These are phyloP conservation scores for Paralagenidium karlingii DNA, from an alignment of 352 stramenopile genomes.

Conservation along the genomic window DNA sequence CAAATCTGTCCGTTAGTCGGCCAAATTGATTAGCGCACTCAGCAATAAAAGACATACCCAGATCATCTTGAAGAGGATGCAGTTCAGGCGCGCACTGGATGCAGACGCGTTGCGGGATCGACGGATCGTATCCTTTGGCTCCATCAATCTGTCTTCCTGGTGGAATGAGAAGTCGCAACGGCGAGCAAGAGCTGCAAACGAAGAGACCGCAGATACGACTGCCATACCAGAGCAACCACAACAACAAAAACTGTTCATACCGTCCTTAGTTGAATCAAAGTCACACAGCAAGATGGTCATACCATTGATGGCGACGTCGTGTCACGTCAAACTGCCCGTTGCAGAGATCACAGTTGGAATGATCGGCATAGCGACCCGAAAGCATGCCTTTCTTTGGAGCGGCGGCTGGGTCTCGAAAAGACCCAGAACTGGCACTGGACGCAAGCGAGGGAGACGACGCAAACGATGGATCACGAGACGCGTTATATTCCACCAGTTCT, in stretches of 20 bases:
- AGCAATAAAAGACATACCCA: no score
- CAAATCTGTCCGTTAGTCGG: no score
- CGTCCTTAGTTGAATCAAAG: not conserved
- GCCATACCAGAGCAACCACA: no score
- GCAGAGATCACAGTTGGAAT: constrained; percentile 58
- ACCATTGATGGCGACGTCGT: constrained; percentile 53
- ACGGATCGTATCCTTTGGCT: constrained; percentile 36
- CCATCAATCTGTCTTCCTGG: constrained; percentile 26
- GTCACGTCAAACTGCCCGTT: constrained; percentile 35
- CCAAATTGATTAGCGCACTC: no score
- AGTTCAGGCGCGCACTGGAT: constrained; percentile 32
- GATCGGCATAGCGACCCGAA: constrained; percentile 46
- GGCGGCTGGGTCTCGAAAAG: no score
- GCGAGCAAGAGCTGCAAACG: constrained; percentile 47
- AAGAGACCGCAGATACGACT: constrained; percentile 39
- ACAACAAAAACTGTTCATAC: no score
- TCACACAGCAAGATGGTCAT: no score
- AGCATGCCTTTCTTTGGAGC: constrained; percentile 27
- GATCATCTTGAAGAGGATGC: constrained; percentile 27
- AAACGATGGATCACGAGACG: no score
- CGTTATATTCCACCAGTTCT: constrained; percentile 38
- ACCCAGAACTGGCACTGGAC: no score
- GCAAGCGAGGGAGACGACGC: no score
- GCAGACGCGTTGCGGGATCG: constrained; percentile 39
- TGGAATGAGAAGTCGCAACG: constrained; percentile 38